Evolutionary conservation across 768 basidiomycete genomes (phyloP), one percentile per base, ranked within the genome.

Genomic region (Omphalotus guepiniiformis): DNA sequence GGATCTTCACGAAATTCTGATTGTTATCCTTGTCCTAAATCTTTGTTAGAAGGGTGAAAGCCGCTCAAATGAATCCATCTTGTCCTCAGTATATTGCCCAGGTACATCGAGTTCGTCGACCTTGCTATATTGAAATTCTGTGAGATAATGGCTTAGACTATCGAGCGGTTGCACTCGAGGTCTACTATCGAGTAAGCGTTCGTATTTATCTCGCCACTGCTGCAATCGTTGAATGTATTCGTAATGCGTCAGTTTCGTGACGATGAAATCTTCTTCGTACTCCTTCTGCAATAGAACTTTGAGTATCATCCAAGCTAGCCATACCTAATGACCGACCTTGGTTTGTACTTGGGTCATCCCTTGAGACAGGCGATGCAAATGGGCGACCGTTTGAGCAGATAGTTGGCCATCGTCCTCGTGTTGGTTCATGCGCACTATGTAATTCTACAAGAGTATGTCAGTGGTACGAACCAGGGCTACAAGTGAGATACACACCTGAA

Each of bases 51-150:
- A 7, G 6, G 27, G 23, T 16, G 21, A 28, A 3, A 2, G 23
- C 35, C 38, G 11, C 23, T 38, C 25, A 7, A 35, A 36, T 6
- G n/a, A 51, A 5, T 28, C 59, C 19, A n/a, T 15, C 1, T 70
- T 57, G 46, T 89, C 93, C 79, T 97, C 91, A 0, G 93, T 88
- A 62, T 99, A 99, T 64, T 99, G 96, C 6, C 96, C 96, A n/a
- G 94, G 94, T 41, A 99, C 82, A 60, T 99, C 94, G 30, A 99
- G 90, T 53, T 99, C 95, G 53, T 98, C 96, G 41, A 95, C 93
- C 63, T 93, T 96, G 59, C 83, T 85, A 64, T 97, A 93, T 56
- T 98, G 95, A 74, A 98, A 99, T 65, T 98, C 96, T 6, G 91
- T 88, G 57, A 99, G 72, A 67, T 93, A 96, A 65, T 94, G 93